A percentile compares a stretch with the other conserved stretches of the same genome.
Evolutionary conservation across 1,139 yeast genomes (phyloP).

Genomic region (Nakaseomyces kungkrabaensis): DNA sequence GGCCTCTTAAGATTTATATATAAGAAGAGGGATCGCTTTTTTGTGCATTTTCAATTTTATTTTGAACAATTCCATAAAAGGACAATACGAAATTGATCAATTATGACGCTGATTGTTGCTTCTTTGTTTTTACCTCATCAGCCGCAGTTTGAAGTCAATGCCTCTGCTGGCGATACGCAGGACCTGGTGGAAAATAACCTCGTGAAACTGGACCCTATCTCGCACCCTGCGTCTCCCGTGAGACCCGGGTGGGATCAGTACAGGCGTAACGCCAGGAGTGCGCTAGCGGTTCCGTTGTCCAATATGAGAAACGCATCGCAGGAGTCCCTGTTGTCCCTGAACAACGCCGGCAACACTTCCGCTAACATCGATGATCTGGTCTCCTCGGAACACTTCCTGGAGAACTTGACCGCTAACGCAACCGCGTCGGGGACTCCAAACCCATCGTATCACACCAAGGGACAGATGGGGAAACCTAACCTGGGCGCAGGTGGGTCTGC

Average conservation of each 20-base stretch:
- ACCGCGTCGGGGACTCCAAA: conserved; percentile 16
- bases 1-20: too few relatives aligned
- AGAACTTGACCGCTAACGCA: conserved; percentile 27
- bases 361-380: conserved; percentile 10
- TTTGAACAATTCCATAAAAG: neutral
- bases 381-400: conserved; percentile 27
- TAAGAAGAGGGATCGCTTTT: neutral
- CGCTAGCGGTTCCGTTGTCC: neutral
- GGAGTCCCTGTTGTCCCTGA: conserved; percentile 7
- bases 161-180: conserved; percentile 17
- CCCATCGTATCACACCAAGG: conserved; percentile 2
- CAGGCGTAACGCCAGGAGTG: neutral
- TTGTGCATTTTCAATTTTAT: neutral
- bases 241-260: neutral
- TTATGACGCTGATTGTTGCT: conserved; percentile 28
- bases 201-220: conserved; percentile 7
- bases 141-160: conserved; percentile 28
- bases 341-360: conserved; percentile 4
- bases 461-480: neutral
- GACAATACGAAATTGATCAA: too few relatives aligned
- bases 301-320: conserved; percentile 5
- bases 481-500: conserved; percentile 13
- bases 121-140: conserved; percentile 28
- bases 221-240: neutral
- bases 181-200: conserved; percentile 16